Percentiles rank a stretch among this genome's conserved stretches.
These are phyloP conservation scores for Vigna reflexopilosa DNA, from an alignment of 306 rosid species.

Conservation along the genomic window DNA sequence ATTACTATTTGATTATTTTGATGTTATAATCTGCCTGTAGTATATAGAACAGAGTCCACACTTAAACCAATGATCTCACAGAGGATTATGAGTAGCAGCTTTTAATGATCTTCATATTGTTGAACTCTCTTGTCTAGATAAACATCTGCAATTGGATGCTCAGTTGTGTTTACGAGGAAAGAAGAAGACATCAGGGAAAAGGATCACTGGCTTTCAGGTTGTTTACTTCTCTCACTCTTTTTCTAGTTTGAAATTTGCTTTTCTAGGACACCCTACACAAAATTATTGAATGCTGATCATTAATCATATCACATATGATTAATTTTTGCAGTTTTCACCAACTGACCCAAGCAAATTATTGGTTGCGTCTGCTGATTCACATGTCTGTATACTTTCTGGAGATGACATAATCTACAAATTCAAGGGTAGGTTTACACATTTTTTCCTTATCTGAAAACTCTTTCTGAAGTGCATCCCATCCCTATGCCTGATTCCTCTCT, in stretches of 20 bases:
- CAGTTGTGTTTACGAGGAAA: conserved; percentile 63
- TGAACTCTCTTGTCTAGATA: conserved; percentile 49
- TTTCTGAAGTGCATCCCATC: conserved; percentile 3
- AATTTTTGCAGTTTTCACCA: conserved; percentile 64
- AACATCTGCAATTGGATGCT: conserved; percentile 62
- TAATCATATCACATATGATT: conserved; percentile 15
- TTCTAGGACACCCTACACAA: conserved; percentile 2
- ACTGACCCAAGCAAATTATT: conserved; percentile 63
- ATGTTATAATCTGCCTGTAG: conserved; percentile 22
- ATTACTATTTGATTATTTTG: not conserved
- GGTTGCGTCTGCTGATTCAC: conserved; percentile 78
- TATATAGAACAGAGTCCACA: not conserved
- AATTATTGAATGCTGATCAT: conserved; percentile 32
- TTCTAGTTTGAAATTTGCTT: conserved; percentile 27
- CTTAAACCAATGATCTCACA: conserved; percentile 5
- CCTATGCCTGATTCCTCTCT: conserved; percentile 11
- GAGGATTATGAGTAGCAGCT: conserved; percentile 27
- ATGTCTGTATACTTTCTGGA: conserved; percentile 60
- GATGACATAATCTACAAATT: conserved; percentile 63
- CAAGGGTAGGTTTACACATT: conserved; percentile 55
- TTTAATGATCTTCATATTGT: conserved; percentile 37
- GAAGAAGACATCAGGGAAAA: conserved; percentile 70
- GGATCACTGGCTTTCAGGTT: conserved; percentile 82
- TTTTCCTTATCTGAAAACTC: conserved; percentile 28
- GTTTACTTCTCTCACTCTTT: conserved; percentile 37